Evolutionary conservation across 2,329 filamentous ascomycete genomes (phyloP).

Genomic region (Zymoseptoria crescenta): DNA sequence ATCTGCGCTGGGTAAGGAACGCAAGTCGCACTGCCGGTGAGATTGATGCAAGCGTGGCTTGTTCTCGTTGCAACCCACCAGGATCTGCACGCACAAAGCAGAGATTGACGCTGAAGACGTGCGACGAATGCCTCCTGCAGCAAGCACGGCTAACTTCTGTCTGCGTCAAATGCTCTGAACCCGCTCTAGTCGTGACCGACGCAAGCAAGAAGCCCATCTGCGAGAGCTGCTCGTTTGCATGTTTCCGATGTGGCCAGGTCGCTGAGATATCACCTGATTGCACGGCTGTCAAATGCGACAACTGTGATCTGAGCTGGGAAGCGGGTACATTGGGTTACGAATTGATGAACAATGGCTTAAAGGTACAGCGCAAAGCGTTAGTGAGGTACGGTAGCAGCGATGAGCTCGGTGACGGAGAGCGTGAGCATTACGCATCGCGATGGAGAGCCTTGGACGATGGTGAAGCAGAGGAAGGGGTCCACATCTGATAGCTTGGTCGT

Average conservation of each 20-base stretch:
- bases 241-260: conserved; percentile 33
- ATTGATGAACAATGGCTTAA: conserved; percentile 2
- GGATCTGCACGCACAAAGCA: conserved; percentile 1
- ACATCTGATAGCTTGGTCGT: background rate
- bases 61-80: conserved; percentile 4
- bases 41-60: conserved; percentile 2
- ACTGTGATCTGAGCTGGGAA: conserved; percentile 32
- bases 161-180: conserved; percentile 10
- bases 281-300: conserved; percentile 23
- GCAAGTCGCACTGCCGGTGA: background rate
- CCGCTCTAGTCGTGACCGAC: conserved; percentile 10
- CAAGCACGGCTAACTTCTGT: conserved; percentile 7
- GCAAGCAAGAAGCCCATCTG: conserved; percentile 23
- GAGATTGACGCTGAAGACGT: background rate
- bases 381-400: background rate
- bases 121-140: conserved; percentile 9
- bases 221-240: conserved; percentile 37
- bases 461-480: background rate
- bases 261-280: conserved; percentile 16
- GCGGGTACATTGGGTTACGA: conserved; percentile 36
- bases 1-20: conserved; percentile 17
- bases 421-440: background rate
- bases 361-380: background rate
- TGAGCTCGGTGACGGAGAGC: background rate
- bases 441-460: background rate